phyloP scores from a whole-genome alignment of 768 basidiomycete species.

The Collybia mongolica region DNA sequence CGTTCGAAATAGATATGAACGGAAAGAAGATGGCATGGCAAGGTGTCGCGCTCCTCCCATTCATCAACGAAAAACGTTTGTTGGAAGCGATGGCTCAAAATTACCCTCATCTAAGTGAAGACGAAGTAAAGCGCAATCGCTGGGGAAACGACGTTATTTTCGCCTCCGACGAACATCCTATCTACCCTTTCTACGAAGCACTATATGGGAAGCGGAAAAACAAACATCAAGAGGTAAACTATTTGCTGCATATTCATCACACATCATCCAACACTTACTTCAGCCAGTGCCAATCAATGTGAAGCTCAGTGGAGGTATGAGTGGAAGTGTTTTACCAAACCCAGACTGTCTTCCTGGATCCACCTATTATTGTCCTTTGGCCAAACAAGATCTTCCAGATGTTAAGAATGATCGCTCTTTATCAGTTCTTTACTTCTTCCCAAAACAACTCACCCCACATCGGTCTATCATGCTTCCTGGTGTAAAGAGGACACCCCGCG shows the following conservation, averaged over 20 bases:
- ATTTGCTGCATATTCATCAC: neutral
- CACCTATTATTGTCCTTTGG: conserved; percentile 79
- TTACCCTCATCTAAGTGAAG: conserved; percentile 71
- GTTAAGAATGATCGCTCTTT: conserved; percentile 86
- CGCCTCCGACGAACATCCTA: conserved; percentile 77
- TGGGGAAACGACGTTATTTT: conserved; percentile 86
- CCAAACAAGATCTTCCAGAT: conserved; percentile 62
- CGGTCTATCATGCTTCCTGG: conserved; percentile 81
- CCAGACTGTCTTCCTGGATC: conserved; percentile 90
- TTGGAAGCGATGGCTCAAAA: conserved; percentile 77
- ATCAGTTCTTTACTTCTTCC: conserved; percentile 87
- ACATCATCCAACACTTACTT: conserved; percentile 11
- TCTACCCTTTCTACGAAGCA: conserved; percentile 86
- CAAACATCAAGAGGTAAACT: conserved; percentile 56
- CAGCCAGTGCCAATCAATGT: conserved; percentile 77
- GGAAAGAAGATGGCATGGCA: conserved; percentile 99
- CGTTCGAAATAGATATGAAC: conserved; percentile 99
- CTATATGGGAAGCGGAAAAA: conserved; percentile 89
- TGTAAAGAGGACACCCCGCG: conserved; percentile 52
- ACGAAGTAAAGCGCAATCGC: conserved; percentile 79
- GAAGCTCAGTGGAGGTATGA: conserved; percentile 72
- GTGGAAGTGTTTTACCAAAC: conserved; percentile 78
- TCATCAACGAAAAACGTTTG: conserved; percentile 86
- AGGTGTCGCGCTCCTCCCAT: conserved; percentile 93
- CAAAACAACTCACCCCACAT: conserved; percentile 83